These are phyloP conservation scores for Carex arenaria DNA, from an alignment of 202 grass and related monocot genomes.

Conservation along the genomic window DNA sequence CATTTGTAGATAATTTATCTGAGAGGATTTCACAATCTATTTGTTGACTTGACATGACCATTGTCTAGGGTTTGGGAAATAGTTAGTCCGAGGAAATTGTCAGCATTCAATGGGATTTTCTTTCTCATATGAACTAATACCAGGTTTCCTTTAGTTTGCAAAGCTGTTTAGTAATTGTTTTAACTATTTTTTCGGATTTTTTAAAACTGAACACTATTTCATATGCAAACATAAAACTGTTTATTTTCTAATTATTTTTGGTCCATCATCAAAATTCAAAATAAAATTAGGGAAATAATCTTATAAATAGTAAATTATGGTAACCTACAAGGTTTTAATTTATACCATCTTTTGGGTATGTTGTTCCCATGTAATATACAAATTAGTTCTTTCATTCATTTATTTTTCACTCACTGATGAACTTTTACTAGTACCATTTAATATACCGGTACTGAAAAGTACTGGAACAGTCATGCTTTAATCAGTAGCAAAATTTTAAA, in stretches of 20 bases:
- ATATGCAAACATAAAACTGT: too few relatives aligned
- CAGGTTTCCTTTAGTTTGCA: background rate
- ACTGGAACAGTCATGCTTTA: background rate
- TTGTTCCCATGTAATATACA: background rate
- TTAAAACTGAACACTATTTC: too few relatives aligned
- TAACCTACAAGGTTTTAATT: background rate
- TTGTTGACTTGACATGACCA: background rate
- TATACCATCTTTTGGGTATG: background rate
- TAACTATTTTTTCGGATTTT: too few relatives aligned
- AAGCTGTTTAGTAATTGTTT: background rate
- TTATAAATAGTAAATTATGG: too few relatives aligned
- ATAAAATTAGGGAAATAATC: too few relatives aligned
- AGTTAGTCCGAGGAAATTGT: background rate
- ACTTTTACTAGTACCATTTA: slow-evolving; percentile 19
- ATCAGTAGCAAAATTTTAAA: slow-evolving; percentile 7
- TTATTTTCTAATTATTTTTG: too few relatives aligned
- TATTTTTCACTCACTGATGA: background rate
- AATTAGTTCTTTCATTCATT: background rate
- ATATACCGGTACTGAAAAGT: background rate
- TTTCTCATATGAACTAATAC: background rate
- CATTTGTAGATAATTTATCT: background rate
- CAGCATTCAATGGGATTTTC: background rate
- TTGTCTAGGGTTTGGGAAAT: background rate
- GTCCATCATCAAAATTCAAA: too few relatives aligned
- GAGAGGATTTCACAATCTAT: background rate